Percentiles rank a stretch among this genome's conserved stretches.
Conservation (phyloP, 2,329 filamentous ascomycete species). For the Exophiala viscosa region DNA sequence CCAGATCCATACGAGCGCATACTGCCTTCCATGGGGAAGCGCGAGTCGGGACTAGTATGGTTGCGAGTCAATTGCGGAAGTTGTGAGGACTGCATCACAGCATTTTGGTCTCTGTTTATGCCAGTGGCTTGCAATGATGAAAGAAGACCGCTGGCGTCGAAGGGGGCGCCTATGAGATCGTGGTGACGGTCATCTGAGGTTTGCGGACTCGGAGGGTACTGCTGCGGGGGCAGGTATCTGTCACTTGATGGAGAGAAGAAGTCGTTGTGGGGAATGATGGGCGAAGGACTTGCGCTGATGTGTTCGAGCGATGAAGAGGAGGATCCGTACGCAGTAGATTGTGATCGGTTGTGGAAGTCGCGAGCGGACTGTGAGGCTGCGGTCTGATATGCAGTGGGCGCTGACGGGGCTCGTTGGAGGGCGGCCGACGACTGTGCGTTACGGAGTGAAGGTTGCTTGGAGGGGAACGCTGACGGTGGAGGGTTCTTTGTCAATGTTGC, state of each 20-base stretch:
- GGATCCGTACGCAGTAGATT: slow-evolving; percentile 46
- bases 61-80: slow-evolving; percentile 45
- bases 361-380: slow-evolving; percentile 29
- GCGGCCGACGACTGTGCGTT: slow-evolving; percentile 43
- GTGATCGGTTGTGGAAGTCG: slow-evolving; percentile 40
- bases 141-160: slow-evolving; percentile 44
- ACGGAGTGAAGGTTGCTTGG: slow-evolving; percentile 38
- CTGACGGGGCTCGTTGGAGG: slow-evolving; percentile 46
- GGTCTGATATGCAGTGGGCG: slow-evolving; percentile 43
- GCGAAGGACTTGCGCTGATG: slow-evolving; percentile 40
- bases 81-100: slow-evolving; percentile 35
- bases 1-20: slow-evolving; percentile 51
- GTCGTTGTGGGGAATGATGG: slow-evolving; percentile 34
- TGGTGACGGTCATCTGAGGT: slow-evolving; percentile 32
- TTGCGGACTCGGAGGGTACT: slow-evolving; percentile 32
- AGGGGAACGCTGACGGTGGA: slow-evolving; percentile 36
- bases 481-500: slow-evolving; percentile 37
- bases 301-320: slow-evolving; percentile 48
- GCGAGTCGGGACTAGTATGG: slow-evolving; percentile 54
- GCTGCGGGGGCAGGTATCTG: slow-evolving; percentile 36
- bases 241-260: slow-evolving; percentile 33
- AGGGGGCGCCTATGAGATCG: slow-evolving; percentile 43
- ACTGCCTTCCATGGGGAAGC: slow-evolving; percentile 58
- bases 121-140: slow-evolving; percentile 21
- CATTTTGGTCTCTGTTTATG: slow-evolving; percentile 21